Percentiles rank a stretch among this genome's conserved stretches.
phyloP scores from a whole-genome alignment of 1,139 yeast species.

The Geotrichum fermentans region DNA sequence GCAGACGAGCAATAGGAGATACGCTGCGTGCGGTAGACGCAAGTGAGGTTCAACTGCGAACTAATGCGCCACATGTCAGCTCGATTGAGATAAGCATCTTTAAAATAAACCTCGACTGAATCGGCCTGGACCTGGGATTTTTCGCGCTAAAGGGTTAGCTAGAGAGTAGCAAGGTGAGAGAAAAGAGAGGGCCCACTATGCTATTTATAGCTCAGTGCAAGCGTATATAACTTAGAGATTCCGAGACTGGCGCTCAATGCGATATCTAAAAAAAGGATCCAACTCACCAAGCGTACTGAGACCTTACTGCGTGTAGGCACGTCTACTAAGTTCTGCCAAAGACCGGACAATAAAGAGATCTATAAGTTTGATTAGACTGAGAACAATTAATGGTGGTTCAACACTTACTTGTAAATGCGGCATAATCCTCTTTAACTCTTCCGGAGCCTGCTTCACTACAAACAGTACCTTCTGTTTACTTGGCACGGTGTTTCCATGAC shows the following conservation, averaged over 20 bases:
- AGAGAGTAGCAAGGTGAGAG: too few species aligned
- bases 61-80: constrained; percentile 93
- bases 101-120: constrained; percentile 72
- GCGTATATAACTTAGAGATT: too few species aligned
- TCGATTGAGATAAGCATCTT: constrained; percentile 75
- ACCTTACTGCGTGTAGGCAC: constrained; percentile 63
- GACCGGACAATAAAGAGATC: constrained; percentile 60
- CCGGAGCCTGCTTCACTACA: constrained; percentile 41
- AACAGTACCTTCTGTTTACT: constrained; percentile 41
- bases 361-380: constrained; percentile 23
- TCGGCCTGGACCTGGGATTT: constrained; percentile 63
- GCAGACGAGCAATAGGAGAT: constrained; percentile 54
- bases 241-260: too few species aligned
- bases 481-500: constrained; percentile 21
- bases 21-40: constrained; percentile 64
- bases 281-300: constrained; percentile 48
- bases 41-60: constrained; percentile 53
- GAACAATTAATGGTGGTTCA: neutral
- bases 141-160: constrained; percentile 22
- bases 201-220: too few species aligned
- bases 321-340: constrained; percentile 57
- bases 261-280: neutral
- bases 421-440: constrained; percentile 34
- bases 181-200: too few species aligned
- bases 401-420: constrained; percentile 31